phyloP scores from a whole-genome alignment of 2,329 filamentous ascomycete genomes.

The Pseudomassariella vexata region DNA sequence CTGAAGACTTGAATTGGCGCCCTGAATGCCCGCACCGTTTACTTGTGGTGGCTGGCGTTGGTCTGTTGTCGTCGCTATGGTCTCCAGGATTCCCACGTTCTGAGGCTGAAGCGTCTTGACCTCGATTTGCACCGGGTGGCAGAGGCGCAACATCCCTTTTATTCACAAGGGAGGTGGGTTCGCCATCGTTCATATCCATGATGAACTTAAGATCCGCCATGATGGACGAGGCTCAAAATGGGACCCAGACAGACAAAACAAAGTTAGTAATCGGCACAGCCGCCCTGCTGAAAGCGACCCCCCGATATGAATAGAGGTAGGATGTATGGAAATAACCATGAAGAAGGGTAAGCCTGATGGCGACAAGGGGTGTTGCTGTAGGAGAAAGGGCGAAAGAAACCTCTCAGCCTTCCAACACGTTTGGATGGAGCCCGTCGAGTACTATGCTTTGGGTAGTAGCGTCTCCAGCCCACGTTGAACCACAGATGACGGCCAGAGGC shows the following conservation, averaged over 20 bases:
- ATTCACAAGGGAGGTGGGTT: constrained; percentile 33
- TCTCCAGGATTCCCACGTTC: constrained; percentile 34
- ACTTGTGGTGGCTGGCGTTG: constrained; percentile 26
- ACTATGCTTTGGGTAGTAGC: constrained; percentile 22
- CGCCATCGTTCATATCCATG: constrained; percentile 50
- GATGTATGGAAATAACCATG: constrained; percentile 20
- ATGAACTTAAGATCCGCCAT: constrained; percentile 53
- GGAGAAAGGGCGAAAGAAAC: constrained; percentile 22
- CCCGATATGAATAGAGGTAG: constrained; percentile 23
- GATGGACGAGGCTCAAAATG: constrained; percentile 33
- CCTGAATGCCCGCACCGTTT: constrained; percentile 28
- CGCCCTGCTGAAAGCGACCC: constrained; percentile 13
- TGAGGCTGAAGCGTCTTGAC: constrained; percentile 30
- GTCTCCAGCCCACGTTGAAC: constrained; percentile 30
- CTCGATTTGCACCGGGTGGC: constrained; percentile 28
- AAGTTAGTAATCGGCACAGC: constrained; percentile 26
- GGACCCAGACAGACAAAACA: constrained; percentile 24
- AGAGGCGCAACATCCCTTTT: constrained; percentile 38
- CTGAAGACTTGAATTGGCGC: constrained; percentile 23
- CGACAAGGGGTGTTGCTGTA: constrained; percentile 22
- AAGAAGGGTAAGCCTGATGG: constrained; percentile 19
- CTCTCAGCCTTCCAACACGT: constrained; percentile 32
- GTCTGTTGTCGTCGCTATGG: constrained; percentile 22
- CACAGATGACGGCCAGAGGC: constrained; percentile 23
- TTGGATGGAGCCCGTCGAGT: constrained; percentile 21